Evolutionary conservation across 108 stramenopile genomes (phyloP), one percentile per base, ranked within the genome.

Genomic region (Cyclotella cryptica): DNA sequence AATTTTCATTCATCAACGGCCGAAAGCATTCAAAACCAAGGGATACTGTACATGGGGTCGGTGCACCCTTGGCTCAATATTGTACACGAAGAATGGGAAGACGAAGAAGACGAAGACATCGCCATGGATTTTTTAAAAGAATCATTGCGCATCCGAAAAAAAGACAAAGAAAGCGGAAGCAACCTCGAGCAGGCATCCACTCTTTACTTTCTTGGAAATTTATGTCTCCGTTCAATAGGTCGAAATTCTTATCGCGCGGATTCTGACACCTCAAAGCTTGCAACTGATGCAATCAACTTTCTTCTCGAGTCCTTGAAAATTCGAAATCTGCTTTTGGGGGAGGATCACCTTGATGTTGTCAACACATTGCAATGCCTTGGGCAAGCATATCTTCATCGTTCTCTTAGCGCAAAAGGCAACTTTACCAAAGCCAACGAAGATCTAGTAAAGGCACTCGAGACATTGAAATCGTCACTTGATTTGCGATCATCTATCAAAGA

Each of bases 11-110:
- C 67, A 46, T 51, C 60, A n/a, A 52, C 67, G 27, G 85, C 82
- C 22, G 82, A 86, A 35, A 57, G 74, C 5, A 52, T 81, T 46
- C 75, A 78, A 46, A 74, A 67, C 45, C 78, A 82, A 45, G 85
- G 67, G 7, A 39, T 76, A 63, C 64, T 82, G 6, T 54, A 76
- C 47, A 67, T 67, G 74, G 43, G 40, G 13, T 45, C 64, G 28
- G 66, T 54, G 21, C 59, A 76, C 41, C n/a, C 46, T 49, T 82
- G 81, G 64, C 41, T 71, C 26, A 54, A 62, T 44, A 52, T 72
- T 57, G 63, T 66, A n/a, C 69, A 51, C 10, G 75, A 72, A 45
- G 81, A 76, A 68, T 49, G 64, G 18, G 63, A 51, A 11, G 66
- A 49, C 10, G 65, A 65, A 65, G 63, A 75, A 12, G 69, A 63